These are phyloP conservation scores for Tetrahymena thermophila DNA, from an alignment of 73 alveolate species.

Conservation along the genomic window DNA sequence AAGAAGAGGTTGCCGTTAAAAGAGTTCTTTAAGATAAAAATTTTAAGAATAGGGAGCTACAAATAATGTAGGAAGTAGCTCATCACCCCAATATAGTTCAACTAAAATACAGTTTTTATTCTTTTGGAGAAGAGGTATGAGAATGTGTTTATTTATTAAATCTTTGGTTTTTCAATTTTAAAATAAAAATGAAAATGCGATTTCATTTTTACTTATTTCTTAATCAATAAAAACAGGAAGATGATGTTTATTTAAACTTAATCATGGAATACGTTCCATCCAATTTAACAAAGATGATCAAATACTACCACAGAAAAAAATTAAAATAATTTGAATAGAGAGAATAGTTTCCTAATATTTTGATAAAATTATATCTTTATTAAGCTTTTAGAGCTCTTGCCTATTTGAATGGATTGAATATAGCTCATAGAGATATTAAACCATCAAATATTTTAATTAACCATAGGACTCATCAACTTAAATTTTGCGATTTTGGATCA, in stretches of 20 bases:
- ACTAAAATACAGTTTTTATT: slow-evolving; percentile 54
- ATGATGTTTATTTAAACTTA: slow-evolving; percentile 62
- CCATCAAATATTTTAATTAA: slow-evolving; percentile 68
- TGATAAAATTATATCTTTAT: slow-evolving; percentile 61
- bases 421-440: slow-evolving; percentile 78
- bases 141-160: too few species aligned
- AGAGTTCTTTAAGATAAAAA: slow-evolving; percentile 67
- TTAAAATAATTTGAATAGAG: slow-evolving; percentile 31
- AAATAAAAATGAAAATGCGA: background rate
- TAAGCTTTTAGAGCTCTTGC: slow-evolving; percentile 67
- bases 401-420: background rate
- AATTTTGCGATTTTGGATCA: slow-evolving; percentile 75
- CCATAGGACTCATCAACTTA: slow-evolving; percentile 58
- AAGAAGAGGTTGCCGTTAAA: slow-evolving; percentile 75
- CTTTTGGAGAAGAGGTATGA: slow-evolving; percentile 53
- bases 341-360: slow-evolving; percentile 54
- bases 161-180: too few species aligned
- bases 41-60: slow-evolving; percentile 68
- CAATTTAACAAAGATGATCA: slow-evolving; percentile 27
- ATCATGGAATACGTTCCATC: slow-evolving; percentile 78
- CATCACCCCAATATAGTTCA: slow-evolving; percentile 58
- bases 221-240: slow-evolving; percentile 2
- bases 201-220: background rate
- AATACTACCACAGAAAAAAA: slow-evolving; percentile 28
- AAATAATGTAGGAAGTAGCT: slow-evolving; percentile 49